Conservation (phyloP, 208 protist species). For the Strigomonas galati region DNA sequence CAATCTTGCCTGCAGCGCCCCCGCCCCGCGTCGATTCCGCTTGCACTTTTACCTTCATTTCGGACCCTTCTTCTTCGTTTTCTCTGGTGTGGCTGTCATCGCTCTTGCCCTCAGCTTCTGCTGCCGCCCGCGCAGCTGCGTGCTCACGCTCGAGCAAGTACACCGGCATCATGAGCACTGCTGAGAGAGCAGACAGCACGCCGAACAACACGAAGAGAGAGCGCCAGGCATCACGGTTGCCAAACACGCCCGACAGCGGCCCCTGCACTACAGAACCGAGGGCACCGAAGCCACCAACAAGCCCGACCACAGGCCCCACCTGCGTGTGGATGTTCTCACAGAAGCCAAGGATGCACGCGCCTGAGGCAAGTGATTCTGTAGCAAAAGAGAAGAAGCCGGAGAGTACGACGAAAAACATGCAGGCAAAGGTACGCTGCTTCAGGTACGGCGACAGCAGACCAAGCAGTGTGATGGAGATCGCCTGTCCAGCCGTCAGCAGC, state of each 20-base stretch:
- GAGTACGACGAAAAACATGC: constrained; percentile 8
- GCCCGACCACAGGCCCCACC: constrained; percentile 22
- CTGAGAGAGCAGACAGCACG: constrained; percentile 18
- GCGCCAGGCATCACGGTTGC: constrained; percentile 27
- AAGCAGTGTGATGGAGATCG: constrained; percentile 3
- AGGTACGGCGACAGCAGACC: not conserved
- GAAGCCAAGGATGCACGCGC: constrained; percentile 25
- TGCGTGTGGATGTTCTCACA: constrained; percentile 13
- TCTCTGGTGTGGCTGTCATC: too few relatives aligned
- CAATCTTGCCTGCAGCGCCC: too few relatives aligned
- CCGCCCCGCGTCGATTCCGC: too few relatives aligned
- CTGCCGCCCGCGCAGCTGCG: too few relatives aligned
- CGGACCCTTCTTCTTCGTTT: not conserved
- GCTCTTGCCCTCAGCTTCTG: not conserved
- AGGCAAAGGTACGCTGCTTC: constrained; percentile 5
- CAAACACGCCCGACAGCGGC: constrained; percentile 17
- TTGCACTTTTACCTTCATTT: too few relatives aligned
- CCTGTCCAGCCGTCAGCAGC: constrained; percentile 22
- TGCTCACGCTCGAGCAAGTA: not conserved
- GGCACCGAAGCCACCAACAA: constrained; percentile 40
- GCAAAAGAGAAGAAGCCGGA: constrained; percentile 43
- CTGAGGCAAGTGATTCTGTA: constrained; percentile 29
- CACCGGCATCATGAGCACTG: constrained; percentile 10
- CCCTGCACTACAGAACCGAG: constrained; percentile 36
- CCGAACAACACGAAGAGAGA: constrained; percentile 25